A percentile compares a stretch with the other conserved stretches of the same genome.
These are phyloP conservation scores for Camelina laxa DNA, from an alignment of 345 rosid genomes.

Conservation along the genomic window DNA sequence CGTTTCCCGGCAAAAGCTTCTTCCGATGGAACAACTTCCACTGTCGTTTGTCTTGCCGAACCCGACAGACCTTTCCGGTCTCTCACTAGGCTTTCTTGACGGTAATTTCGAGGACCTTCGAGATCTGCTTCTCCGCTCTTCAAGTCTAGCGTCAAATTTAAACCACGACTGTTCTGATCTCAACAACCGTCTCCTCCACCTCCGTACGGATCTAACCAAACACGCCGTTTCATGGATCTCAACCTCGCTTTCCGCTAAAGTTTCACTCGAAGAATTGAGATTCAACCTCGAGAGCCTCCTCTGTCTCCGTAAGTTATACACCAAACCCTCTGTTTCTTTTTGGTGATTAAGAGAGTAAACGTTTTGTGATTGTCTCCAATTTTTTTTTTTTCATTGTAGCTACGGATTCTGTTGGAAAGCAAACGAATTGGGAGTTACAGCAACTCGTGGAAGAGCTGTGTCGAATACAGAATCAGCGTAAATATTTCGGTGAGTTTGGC, in stretches of 20 bases:
- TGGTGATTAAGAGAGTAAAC: background rate
- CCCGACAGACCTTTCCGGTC: slow-evolving; percentile 39
- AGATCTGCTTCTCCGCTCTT: slow-evolving; percentile 50
- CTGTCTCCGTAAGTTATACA: slow-evolving; percentile 39
- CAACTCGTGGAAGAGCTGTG: slow-evolving; percentile 54
- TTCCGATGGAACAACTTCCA: slow-evolving; percentile 35
- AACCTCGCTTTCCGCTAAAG: slow-evolving; percentile 55
- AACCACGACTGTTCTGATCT: slow-evolving; percentile 41
- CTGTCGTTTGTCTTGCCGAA: slow-evolving; percentile 46
- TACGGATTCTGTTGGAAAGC: slow-evolving; percentile 38
- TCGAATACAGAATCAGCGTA: slow-evolving; percentile 49
- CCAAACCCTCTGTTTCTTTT: background rate
- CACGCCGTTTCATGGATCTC: slow-evolving; percentile 74
- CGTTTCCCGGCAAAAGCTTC: slow-evolving; percentile 36
- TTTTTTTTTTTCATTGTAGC: slow-evolving; percentile 46
- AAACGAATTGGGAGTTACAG: slow-evolving; percentile 52
- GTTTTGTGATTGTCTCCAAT: background rate
- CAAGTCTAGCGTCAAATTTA: slow-evolving; percentile 50
- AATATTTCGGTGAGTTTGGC: slow-evolving; percentile 56
- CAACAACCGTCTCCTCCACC: slow-evolving; percentile 47
- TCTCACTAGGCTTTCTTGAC: slow-evolving; percentile 49
- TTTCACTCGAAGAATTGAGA: slow-evolving; percentile 47
- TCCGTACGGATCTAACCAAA: slow-evolving; percentile 51
- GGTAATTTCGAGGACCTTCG: slow-evolving; percentile 48
- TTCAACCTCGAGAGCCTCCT: slow-evolving; percentile 48